Evolutionary conservation across 345 rosid genomes (phyloP).

Genomic region (Brassica juncea): DNA sequence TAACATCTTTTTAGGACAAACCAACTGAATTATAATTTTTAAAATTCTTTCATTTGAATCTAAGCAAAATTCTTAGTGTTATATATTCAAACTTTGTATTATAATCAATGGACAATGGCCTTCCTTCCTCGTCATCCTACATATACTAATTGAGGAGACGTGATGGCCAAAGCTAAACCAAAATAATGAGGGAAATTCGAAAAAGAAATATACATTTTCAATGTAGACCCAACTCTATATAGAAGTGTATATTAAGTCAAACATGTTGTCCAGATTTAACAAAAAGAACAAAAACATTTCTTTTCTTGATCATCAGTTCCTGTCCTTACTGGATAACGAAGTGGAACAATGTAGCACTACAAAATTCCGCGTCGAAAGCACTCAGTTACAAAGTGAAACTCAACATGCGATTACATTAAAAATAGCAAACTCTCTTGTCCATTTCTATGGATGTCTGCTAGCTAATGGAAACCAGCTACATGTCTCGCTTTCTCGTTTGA

Average conservation of each 20-base stretch:
- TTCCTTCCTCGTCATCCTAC: conserved; percentile 4
- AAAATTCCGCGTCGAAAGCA: conserved; percentile 34
- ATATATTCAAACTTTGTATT: not conserved
- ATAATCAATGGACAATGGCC: not conserved
- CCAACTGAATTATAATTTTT: not conserved
- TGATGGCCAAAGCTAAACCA: not conserved
- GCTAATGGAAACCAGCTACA: conserved; percentile 40
- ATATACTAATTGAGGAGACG: not conserved
- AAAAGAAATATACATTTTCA: not conserved
- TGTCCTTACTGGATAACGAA: conserved; percentile 32
- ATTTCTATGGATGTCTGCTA: conserved; percentile 9
- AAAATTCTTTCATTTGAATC: not conserved
- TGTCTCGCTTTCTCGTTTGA: conserved; percentile 31
- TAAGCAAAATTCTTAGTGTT: not conserved
- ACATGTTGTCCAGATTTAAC: not conserved
- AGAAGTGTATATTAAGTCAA: conserved; percentile 4
- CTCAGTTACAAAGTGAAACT: conserved; percentile 21
- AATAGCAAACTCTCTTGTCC: conserved; percentile 34
- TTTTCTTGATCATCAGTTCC: not conserved
- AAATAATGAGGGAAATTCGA: not conserved
- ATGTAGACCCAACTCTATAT: not conserved
- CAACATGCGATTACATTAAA: conserved; percentile 29
- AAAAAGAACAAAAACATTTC: conserved; percentile 3
- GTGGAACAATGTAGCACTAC: conserved; percentile 35
- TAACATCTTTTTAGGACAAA: not conserved